Percentiles rank a stretch among this genome's conserved stretches.
These are phyloP conservation scores for Croton laevigatus DNA, from an alignment of 441 rosid species.

Conservation along the genomic window DNA sequence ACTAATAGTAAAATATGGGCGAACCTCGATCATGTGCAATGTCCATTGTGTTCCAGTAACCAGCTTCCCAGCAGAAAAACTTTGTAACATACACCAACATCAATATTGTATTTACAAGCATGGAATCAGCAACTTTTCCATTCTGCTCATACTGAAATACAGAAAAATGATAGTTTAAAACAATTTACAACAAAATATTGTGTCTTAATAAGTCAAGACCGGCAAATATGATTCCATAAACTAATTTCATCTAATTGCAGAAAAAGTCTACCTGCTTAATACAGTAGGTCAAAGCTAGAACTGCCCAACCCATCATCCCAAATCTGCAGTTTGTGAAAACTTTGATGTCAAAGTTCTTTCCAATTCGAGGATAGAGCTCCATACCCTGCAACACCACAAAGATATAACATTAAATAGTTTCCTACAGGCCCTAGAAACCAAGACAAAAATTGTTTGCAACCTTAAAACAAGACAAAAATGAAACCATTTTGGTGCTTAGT, in stretches of 20 bases:
- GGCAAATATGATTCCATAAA: background rate
- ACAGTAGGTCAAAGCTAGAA: constrained; percentile 95
- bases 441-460: background rate
- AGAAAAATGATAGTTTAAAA: constrained; percentile 17
- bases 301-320: constrained; percentile 99
- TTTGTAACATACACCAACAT: constrained; percentile 88
- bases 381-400: constrained; percentile 62
- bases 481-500: no score
- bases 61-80: constrained; percentile 99
- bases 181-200: background rate
- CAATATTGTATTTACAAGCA: constrained; percentile 88
- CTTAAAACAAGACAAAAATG: no score
- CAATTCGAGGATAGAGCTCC: constrained; percentile 98
- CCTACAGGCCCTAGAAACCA: constrained; percentile 1
- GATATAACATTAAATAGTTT: constrained; percentile 7
- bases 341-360: constrained; percentile 92
- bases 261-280: constrained; percentile 75
- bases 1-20: constrained; percentile 16
- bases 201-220: background rate
- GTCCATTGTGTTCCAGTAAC: constrained; percentile 98
- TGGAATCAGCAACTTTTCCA: constrained; percentile 82
- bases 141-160: constrained; percentile 72
- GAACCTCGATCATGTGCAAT: constrained; percentile 98
- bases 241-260: background rate
- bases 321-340: constrained; percentile 98